Evolutionary conservation across 129 eudicot species (phyloP).

Genomic region (Daucus carota): DNA sequence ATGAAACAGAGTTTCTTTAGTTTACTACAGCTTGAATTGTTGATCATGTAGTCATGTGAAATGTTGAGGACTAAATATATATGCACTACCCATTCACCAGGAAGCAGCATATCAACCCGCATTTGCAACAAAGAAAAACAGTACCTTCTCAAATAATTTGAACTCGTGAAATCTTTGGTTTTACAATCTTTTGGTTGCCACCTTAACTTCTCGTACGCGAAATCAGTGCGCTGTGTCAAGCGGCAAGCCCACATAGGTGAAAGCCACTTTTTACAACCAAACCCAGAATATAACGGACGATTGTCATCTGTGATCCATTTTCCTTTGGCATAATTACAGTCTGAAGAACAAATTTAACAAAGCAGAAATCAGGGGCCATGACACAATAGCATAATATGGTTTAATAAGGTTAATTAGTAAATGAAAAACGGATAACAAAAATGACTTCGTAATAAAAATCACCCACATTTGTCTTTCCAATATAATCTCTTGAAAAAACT

Average conservation of each 20-base stretch:
- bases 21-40: background rate
- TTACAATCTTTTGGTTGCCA: slow-evolving; percentile 88
- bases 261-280: slow-evolving; percentile 80
- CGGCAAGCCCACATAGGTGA: slow-evolving; percentile 97
- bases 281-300: slow-evolving; percentile 81
- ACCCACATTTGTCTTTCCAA: background rate
- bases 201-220: slow-evolving; percentile 68
- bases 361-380: background rate
- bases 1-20: background rate
- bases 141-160: slow-evolving; percentile 60
- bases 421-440: background rate
- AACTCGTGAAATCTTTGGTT: slow-evolving; percentile 50
- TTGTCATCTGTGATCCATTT: slow-evolving; percentile 70
- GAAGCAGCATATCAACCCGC: background rate
- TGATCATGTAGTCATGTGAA: background rate
- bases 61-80: background rate
- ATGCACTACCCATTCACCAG: background rate
- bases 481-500: background rate
- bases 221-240: slow-evolving; percentile 73
- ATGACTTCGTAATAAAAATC: background rate
- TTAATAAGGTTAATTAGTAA: background rate
- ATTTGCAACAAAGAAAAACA: background rate
- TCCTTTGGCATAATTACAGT: slow-evolving; percentile 74
- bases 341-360: slow-evolving; percentile 34
- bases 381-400: background rate